Evolutionary conservation across 148 eudicot genomes (phyloP).

Genomic region (Rhododendron henanense): DNA sequence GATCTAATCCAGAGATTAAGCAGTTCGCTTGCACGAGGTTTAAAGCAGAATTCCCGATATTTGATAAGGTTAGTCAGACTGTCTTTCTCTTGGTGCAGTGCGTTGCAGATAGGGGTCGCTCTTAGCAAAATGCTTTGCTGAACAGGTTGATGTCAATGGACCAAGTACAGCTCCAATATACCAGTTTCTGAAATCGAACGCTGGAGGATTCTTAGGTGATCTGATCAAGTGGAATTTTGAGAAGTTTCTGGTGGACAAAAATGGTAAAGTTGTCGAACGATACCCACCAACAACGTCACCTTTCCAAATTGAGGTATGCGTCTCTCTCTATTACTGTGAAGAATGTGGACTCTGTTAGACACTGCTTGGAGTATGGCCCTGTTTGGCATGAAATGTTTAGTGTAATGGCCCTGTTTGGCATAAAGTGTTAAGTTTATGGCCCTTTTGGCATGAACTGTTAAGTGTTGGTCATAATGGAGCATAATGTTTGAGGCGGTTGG

Average conservation of each 20-base stretch:
- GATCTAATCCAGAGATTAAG: constrained; percentile 82
- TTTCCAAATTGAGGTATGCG: constrained; percentile 73
- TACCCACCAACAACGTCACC: constrained; percentile 95
- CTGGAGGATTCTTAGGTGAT: constrained; percentile 88
- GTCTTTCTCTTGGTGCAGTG: neutral
- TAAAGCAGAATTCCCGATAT: constrained; percentile 92
- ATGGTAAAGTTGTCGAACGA: constrained; percentile 85
- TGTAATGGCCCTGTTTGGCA: neutral
- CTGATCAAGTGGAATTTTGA: constrained; percentile 89
- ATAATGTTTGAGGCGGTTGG: neutral
- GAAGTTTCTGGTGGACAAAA: constrained; percentile 87
- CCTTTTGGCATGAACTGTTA: neutral
- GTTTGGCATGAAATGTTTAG: neutral
- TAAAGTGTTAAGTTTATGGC: neutral
- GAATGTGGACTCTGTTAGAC: neutral
- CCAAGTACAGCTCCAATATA: constrained; percentile 83
- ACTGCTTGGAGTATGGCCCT: neutral
- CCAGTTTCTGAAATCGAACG: constrained; percentile 76
- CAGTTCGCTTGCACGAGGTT: constrained; percentile 79
- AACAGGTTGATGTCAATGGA: constrained; percentile 94
- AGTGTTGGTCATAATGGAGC: neutral
- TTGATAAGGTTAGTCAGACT: constrained; percentile 62
- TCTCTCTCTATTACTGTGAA: neutral
- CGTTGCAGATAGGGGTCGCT: neutral
- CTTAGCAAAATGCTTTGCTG: neutral